These are phyloP conservation scores for Cryphonectria carpinicola DNA, from an alignment of 2,329 filamentous ascomycete species.

Conservation along the genomic window DNA sequence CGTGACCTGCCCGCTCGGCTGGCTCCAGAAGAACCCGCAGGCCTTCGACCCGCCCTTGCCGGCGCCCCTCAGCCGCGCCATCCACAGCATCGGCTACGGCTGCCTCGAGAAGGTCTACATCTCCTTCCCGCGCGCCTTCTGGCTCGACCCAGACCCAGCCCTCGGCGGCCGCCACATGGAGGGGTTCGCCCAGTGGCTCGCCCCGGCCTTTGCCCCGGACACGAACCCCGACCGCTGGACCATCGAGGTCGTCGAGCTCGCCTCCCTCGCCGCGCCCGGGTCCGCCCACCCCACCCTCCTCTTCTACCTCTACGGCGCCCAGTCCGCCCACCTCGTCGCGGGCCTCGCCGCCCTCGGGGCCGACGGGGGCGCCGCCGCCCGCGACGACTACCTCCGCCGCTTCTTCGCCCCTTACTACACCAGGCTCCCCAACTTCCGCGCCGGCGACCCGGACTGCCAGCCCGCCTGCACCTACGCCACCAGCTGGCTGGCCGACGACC, in stretches of 20 bases:
- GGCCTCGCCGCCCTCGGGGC: conserved; percentile 46
- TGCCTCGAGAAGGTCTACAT: conserved; percentile 73
- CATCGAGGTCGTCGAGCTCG: conserved; percentile 78
- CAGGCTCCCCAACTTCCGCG: conserved; percentile 69
- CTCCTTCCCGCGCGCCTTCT: conserved; percentile 77
- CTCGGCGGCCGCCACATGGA: conserved; percentile 49
- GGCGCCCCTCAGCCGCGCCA: conserved; percentile 59
- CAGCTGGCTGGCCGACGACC: conserved; percentile 76
- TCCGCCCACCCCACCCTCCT: conserved; percentile 74
- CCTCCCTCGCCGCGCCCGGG: conserved; percentile 56
- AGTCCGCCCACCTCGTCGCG: conserved; percentile 49
- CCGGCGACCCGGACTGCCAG: conserved; percentile 57
- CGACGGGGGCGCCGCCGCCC: conserved; percentile 48
- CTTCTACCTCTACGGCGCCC: conserved; percentile 76
- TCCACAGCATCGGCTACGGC: conserved; percentile 69
- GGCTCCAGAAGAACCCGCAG: conserved; percentile 62
- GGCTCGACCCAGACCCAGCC: conserved; percentile 53
- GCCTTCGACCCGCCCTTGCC: conserved; percentile 67
- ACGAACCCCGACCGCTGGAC: conserved; percentile 70
- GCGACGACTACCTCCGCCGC: conserved; percentile 57
- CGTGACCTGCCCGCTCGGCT: conserved; percentile 70
- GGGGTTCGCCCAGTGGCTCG: conserved; percentile 77
- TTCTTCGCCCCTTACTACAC: conserved; percentile 83
- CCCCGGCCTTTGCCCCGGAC: conserved; percentile 66
- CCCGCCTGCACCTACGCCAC: conserved; percentile 71